Evolutionary conservation across 768 basidiomycete species (phyloP).

Genomic region (Butyriboletus loyo): DNA sequence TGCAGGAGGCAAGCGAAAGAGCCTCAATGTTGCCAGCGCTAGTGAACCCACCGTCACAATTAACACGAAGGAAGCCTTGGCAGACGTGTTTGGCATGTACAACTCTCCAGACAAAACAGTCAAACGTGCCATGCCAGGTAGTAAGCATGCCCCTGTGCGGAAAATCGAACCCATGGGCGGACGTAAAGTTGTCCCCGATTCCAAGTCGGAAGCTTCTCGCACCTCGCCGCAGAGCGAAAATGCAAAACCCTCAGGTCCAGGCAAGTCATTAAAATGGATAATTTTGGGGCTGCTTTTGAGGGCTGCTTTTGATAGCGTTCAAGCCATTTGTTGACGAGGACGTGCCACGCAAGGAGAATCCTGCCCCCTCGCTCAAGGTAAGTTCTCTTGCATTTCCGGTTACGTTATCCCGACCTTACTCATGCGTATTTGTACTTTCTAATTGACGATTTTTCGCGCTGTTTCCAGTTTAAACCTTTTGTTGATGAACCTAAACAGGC

Average conservation of each 20-base stretch:
- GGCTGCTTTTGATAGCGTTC: constrained; percentile 35
- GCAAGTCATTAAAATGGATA: constrained; percentile 23
- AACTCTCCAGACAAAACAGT: constrained; percentile 83
- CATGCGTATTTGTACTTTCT: constrained; percentile 1
- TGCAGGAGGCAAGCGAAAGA: constrained; percentile 40
- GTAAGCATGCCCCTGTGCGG: constrained; percentile 69
- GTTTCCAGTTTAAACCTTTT: constrained; percentile 61
- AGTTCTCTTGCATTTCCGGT: background rate
- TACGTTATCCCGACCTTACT: constrained; percentile 4
- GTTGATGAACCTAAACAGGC: constrained; percentile 52
- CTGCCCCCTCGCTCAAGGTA: constrained; percentile 26
- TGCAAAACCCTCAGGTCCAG: constrained; percentile 34
- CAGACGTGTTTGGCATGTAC: constrained; percentile 94
- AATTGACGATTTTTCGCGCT: background rate
- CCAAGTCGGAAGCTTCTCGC: constrained; percentile 35
- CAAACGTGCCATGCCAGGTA: constrained; percentile 53
- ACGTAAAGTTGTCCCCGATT: constrained; percentile 18
- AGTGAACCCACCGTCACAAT: constrained; percentile 89
- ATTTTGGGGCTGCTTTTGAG: constrained; percentile 19
- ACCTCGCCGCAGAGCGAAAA: constrained; percentile 28
- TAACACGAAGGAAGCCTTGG: constrained; percentile 93
- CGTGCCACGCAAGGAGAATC: constrained; percentile 42
- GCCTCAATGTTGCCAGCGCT: constrained; percentile 37
- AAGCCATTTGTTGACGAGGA: constrained; percentile 71
- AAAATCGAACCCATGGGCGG: constrained; percentile 57